phyloP scores from a whole-genome alignment of 352 stramenopile species.

The Elongisporangium prolatum region DNA sequence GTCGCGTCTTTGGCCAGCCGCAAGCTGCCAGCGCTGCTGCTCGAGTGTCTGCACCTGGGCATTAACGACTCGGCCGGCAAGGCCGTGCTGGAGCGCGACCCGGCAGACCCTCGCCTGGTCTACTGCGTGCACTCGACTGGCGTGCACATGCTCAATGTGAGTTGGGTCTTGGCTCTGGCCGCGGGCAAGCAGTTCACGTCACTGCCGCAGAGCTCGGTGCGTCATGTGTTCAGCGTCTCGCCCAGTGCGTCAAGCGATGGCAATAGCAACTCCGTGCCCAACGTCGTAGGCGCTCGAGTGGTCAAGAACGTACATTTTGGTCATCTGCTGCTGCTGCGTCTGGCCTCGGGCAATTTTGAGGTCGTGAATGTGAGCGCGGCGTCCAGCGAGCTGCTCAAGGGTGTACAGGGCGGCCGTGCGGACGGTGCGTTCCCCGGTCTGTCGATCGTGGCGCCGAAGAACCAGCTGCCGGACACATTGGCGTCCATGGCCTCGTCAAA shows the following conservation, averaged over 20 bases:
- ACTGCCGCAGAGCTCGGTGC: slow-evolving; percentile 62
- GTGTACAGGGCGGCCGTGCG: slow-evolving; percentile 21
- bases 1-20: slow-evolving; percentile 2
- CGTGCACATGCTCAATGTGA: slow-evolving; percentile 72
- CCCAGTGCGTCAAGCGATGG: slow-evolving; percentile 13
- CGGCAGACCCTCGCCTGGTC: slow-evolving; percentile 46
- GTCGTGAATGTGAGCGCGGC: slow-evolving; percentile 76
- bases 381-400: slow-evolving; percentile 67
- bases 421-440: slow-evolving; percentile 6
- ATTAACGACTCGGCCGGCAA: slow-evolving; percentile 70
- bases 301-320: slow-evolving; percentile 77
- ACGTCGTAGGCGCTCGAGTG: slow-evolving; percentile 58
- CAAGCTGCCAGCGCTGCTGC: slow-evolving; percentile 44
- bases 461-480: slow-evolving; percentile 43
- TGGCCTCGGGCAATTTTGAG: slow-evolving; percentile 69
- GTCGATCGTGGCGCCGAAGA: slow-evolving; percentile 13
- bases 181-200: slow-evolving; percentile 52
- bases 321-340: slow-evolving; percentile 65
- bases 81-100: slow-evolving; percentile 43
- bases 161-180: slow-evolving; percentile 58
- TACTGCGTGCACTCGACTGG: slow-evolving; percentile 78
- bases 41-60: slow-evolving; percentile 71
- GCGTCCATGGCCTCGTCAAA: slow-evolving; percentile 41
- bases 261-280: slow-evolving; percentile 16
- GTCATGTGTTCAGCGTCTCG: slow-evolving; percentile 76